These are phyloP conservation scores for Blastobotrys peoriensis DNA, from an alignment of 805 yeast species.

Conservation along the genomic window DNA sequence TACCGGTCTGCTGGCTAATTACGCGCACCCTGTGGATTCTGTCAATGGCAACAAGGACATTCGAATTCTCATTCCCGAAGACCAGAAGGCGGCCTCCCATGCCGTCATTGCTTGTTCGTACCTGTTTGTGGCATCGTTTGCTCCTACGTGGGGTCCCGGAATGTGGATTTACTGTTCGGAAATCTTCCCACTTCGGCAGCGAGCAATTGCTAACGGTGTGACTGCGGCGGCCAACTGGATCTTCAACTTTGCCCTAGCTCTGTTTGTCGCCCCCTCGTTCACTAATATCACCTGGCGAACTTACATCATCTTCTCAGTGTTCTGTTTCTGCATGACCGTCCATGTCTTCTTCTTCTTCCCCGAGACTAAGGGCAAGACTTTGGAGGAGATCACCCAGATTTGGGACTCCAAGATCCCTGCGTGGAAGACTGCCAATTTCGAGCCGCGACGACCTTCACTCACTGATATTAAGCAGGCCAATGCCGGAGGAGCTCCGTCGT, in stretches of 20 bases:
- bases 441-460: conserved; percentile 15
- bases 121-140: conserved; percentile 65
- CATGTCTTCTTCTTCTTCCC: conserved; percentile 32
- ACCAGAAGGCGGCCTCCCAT: conserved; percentile 38
- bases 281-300: conserved; percentile 47
- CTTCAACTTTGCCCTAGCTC: conserved; percentile 46
- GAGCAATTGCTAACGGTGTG: conserved; percentile 47
- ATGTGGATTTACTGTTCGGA: conserved; percentile 44
- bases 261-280: conserved; percentile 48
- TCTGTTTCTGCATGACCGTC: conserved; percentile 43
- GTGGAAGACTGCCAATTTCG: conserved; percentile 62
- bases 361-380: conserved; percentile 26
- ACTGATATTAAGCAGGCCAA: conserved; percentile 21
- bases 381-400: conserved; percentile 38
- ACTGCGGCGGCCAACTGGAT: conserved; percentile 35
- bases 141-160: conserved; percentile 70
- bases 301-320: conserved; percentile 52
- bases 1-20: conserved; percentile 39
- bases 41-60: conserved; percentile 19
- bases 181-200: conserved; percentile 38
- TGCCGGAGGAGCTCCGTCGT: conserved; percentile 29
- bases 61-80: conserved; percentile 25
- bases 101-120: conserved; percentile 46
- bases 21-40: conserved; percentile 14
- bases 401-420: conserved; percentile 51